Conservation (phyloP, 257 asterid genomes). For the Solanum peruvianum region DNA sequence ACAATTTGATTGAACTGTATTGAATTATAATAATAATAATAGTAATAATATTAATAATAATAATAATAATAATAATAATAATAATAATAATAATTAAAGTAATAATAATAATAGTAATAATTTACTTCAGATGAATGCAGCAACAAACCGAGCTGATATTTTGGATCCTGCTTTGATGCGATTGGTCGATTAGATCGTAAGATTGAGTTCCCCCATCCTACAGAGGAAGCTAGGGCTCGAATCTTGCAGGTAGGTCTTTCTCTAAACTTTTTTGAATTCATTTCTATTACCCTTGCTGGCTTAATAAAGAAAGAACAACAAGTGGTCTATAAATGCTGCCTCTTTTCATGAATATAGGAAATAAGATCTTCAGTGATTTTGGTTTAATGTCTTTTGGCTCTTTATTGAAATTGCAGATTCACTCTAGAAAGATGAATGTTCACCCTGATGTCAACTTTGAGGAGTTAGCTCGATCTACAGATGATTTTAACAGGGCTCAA, state of each 20-base stretch:
- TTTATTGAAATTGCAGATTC: conserved; percentile 40
- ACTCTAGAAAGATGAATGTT: conserved; percentile 93
- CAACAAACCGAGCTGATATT: conserved; percentile 91
- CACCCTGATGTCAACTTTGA: conserved; percentile 92
- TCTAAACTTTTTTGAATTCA: neutral
- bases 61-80: no score
- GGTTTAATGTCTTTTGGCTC: neutral
- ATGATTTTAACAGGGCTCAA: conserved; percentile 93
- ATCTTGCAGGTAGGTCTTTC: conserved; percentile 49
- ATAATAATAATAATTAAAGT: no score
- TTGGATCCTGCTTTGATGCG: conserved; percentile 93
- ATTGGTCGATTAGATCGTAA: conserved; percentile 90
- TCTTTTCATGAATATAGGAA: neutral
- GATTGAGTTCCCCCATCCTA: conserved; percentile 94
- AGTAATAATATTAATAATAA: no score
- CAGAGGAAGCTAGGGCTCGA: conserved; percentile 86
- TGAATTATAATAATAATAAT: neutral
- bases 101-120: no score
- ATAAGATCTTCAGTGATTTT: neutral
- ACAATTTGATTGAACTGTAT: neutral
- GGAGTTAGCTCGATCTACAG: conserved; percentile 96
- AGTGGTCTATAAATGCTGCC: neutral
- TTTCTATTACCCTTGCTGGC: neutral
- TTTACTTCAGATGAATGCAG: conserved; percentile 66
- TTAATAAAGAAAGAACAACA: neutral